These are phyloP conservation scores for Aspergillus bridgeri DNA, from an alignment of 495 filamentous ascomycete genomes.

Conservation along the genomic window DNA sequence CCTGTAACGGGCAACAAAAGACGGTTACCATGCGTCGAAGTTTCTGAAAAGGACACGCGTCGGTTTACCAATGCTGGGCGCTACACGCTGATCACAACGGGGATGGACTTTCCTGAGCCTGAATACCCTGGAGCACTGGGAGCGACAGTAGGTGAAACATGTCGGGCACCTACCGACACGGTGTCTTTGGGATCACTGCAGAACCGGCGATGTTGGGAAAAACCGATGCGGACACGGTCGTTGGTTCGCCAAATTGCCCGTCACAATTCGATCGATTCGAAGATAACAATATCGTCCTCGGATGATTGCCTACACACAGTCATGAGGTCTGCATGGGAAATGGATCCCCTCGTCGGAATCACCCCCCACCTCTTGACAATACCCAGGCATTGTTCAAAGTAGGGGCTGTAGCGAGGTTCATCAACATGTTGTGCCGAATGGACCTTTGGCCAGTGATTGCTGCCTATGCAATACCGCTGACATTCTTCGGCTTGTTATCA, in stretches of 20 bases:
- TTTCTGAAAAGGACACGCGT: slow-evolving; percentile 38
- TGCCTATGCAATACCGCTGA: slow-evolving; percentile 15
- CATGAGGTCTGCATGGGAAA: slow-evolving; percentile 23
- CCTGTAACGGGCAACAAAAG: slow-evolving; percentile 31
- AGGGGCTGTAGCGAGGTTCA: slow-evolving; percentile 46
- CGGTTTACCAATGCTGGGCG: slow-evolving; percentile 45
- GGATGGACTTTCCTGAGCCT: slow-evolving; percentile 35
- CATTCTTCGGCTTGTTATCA: slow-evolving; percentile 37
- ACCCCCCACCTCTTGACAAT: slow-evolving; percentile 23
- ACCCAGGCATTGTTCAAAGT: slow-evolving; percentile 26
- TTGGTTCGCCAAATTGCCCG: slow-evolving; percentile 2
- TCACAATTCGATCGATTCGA: slow-evolving; percentile 25
- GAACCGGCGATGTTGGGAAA: neutral
- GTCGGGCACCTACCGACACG: slow-evolving; percentile 32
- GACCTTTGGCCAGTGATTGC: slow-evolving; percentile 20
- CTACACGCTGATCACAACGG: slow-evolving; percentile 39
- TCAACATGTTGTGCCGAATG: slow-evolving; percentile 27
- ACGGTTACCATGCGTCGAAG: slow-evolving; percentile 44
- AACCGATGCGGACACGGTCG: neutral
- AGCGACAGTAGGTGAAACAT: slow-evolving; percentile 39
- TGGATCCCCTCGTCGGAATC: slow-evolving; percentile 53
- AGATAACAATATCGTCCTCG: slow-evolving; percentile 29
- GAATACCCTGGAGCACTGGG: slow-evolving; percentile 17
- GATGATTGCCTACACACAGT: slow-evolving; percentile 36
- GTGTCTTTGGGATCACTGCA: slow-evolving; percentile 26